Conservation (phyloP, 108 stramenopile species). For the Stephanodiscus triporus region DNA sequence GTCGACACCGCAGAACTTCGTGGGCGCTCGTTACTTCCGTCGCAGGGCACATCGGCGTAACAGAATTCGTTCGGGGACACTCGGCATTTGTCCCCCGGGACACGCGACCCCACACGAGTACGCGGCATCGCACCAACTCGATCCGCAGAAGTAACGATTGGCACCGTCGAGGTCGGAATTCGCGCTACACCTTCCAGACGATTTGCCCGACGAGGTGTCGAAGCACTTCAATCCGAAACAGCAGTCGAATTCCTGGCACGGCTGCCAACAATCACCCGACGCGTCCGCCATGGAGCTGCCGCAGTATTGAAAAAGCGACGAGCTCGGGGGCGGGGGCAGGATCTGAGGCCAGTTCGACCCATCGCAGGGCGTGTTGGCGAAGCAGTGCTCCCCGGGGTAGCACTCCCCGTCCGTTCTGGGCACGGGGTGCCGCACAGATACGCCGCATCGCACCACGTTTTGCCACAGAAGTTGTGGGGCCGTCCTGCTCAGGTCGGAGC, state of each 20-base stretch:
- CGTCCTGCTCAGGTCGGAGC: conserved; percentile 7
- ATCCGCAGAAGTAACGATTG: conserved; percentile 80
- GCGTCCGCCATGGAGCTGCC: conserved; percentile 28
- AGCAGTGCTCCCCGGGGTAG: conserved; percentile 25
- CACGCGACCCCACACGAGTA: conserved; percentile 61
- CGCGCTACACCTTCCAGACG: neutral
- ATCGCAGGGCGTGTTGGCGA: conserved; percentile 36
- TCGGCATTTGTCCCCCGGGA: conserved; percentile 65
- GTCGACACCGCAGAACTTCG: no score
- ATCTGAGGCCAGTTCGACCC: neutral
- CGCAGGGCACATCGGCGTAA: conserved; percentile 82
- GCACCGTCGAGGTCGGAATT: conserved; percentile 30
- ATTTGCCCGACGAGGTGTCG: conserved; percentile 41
- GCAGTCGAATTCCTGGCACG: conserved; percentile 42
- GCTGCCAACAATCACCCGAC: conserved; percentile 42
- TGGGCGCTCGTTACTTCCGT: conserved; percentile 9
- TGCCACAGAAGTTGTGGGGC: conserved; percentile 34
- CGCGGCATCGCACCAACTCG: conserved; percentile 79
- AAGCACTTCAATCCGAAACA: conserved; percentile 38
- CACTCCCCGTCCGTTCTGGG: conserved; percentile 27
- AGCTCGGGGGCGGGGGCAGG: conserved; percentile 1
- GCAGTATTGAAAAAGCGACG: conserved; percentile 28
- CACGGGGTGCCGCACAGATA: conserved; percentile 39
- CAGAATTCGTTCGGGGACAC: conserved; percentile 72
- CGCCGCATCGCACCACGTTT: conserved; percentile 45